A percentile compares a stretch with the other conserved stretches of the same genome.
phyloP scores from a whole-genome alignment of 2,329 filamentous ascomycete genomes.

The Sphaceloma murrayae region DNA sequence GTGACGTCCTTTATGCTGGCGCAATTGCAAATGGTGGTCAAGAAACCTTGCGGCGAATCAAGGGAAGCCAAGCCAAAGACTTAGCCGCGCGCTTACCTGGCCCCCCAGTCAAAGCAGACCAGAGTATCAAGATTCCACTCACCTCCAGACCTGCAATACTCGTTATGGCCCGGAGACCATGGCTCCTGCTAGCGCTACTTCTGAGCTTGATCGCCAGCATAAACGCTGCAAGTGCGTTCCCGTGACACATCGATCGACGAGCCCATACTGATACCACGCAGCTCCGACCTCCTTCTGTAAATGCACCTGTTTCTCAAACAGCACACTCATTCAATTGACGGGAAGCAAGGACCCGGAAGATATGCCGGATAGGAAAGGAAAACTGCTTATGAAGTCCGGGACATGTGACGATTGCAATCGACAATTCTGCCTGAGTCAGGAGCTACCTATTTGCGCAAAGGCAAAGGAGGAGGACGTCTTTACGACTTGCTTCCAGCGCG shows the following conservation, averaged over 20 bases:
- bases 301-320: constrained; percentile 60
- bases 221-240: constrained; percentile 28
- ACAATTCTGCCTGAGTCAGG: constrained; percentile 55
- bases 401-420: constrained; percentile 60
- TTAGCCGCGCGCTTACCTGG: not conserved
- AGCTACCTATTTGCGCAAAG: constrained; percentile 51
- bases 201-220: constrained; percentile 16
- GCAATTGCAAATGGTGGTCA: not conserved
- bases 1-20: no score
- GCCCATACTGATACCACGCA: constrained; percentile 20
- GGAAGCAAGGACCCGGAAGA: constrained; percentile 30
- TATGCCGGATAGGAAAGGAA: constrained; percentile 14
- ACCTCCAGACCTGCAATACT: not conserved
- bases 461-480: constrained; percentile 57
- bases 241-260: not conserved
- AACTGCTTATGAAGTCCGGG: constrained; percentile 27
- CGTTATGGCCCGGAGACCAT: constrained; percentile 14
- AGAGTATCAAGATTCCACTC: no score
- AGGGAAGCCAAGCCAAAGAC: not conserved
- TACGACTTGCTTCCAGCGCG: constrained; percentile 58
- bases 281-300: constrained; percentile 59
- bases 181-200: constrained; percentile 10
- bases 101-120: not conserved
- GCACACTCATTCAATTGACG: constrained; percentile 56
- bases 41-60: not conserved